phyloP scores from a whole-genome alignment of 2,329 filamentous ascomycete species.

The Aschersonia sp. region DNA sequence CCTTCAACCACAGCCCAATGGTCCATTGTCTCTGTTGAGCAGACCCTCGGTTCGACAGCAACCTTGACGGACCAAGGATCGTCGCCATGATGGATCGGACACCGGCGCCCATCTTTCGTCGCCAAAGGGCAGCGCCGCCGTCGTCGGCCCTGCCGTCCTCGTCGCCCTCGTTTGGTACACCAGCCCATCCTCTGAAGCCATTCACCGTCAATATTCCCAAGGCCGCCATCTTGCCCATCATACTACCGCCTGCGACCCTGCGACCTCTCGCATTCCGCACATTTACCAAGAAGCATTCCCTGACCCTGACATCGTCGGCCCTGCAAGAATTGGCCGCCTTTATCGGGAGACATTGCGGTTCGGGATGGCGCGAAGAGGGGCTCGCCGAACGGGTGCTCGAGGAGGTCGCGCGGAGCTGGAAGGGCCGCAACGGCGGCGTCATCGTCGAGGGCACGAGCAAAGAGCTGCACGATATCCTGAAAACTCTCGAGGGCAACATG shows the following conservation, averaged over 20 bases:
- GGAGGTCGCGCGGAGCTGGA: constrained; percentile 84
- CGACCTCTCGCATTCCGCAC: constrained; percentile 86
- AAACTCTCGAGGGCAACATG: constrained; percentile 77
- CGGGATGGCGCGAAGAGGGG: constrained; percentile 91
- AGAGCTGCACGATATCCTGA: constrained; percentile 68
- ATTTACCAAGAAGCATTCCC: constrained; percentile 93
- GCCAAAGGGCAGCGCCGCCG: constrained; percentile 15
- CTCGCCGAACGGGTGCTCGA: constrained; percentile 85
- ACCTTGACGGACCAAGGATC: background rate
- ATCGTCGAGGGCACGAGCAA: constrained; percentile 75
- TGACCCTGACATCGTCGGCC: constrained; percentile 80
- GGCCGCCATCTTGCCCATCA: constrained; percentile 67
- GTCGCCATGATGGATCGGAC: constrained; percentile 21
- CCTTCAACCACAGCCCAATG: background rate
- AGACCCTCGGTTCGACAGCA: too few species aligned
- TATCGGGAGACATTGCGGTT: constrained; percentile 85
- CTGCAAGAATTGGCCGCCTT: constrained; percentile 76
- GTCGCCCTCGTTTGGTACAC: constrained; percentile 81
- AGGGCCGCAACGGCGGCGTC: constrained; percentile 72
- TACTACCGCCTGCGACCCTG: constrained; percentile 74
- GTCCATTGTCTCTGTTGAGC: too few species aligned
- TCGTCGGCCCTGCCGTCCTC: constrained; percentile 66
- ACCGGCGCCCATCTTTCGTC: constrained; percentile 23
- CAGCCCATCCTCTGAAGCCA: constrained; percentile 61
- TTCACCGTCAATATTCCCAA: constrained; percentile 38